Percentiles rank a stretch among this genome's conserved stretches.
These are phyloP conservation scores for Alternaria infectoria DNA, from an alignment of 2,329 filamentous ascomycete genomes.

Conservation along the genomic window DNA sequence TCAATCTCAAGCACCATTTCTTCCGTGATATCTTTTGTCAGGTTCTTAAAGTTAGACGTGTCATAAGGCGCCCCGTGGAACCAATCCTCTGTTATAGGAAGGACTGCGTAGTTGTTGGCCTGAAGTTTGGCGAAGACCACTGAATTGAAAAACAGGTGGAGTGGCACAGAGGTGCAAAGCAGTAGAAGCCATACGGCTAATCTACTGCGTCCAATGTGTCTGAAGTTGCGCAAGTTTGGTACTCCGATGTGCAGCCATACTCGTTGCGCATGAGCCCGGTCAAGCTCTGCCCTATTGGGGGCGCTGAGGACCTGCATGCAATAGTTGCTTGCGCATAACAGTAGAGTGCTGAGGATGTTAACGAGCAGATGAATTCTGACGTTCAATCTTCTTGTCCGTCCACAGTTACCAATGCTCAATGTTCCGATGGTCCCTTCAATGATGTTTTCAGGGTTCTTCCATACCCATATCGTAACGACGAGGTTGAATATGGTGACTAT, in stretches of 20 bases:
- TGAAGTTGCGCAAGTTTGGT: constrained; percentile 33
- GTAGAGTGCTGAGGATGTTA: constrained; percentile 52
- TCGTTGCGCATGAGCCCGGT: constrained; percentile 31
- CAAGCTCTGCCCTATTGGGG: constrained; percentile 28
- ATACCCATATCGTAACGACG: background rate
- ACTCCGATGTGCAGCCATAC: constrained; percentile 53
- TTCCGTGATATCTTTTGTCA: background rate
- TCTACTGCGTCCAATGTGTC: constrained; percentile 1
- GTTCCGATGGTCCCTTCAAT: background rate
- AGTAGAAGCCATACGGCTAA: constrained; percentile 9
- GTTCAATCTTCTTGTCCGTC: background rate
- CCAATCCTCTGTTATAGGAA: constrained; percentile 18
- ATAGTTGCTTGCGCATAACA: constrained; percentile 34
- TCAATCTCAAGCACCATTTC: background rate
- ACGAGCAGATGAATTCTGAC: constrained; percentile 53
- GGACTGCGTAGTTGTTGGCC: constrained; percentile 21
- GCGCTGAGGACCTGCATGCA: constrained; percentile 36
- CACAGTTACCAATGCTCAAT: background rate
- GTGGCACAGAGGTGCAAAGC: constrained; percentile 14
- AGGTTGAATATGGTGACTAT: background rate
- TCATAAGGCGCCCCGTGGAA: constrained; percentile 14
- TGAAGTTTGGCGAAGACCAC: constrained; percentile 22
- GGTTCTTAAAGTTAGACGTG: constrained; percentile 2
- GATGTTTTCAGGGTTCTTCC: background rate
- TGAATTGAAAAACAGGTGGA: constrained; percentile 29